Evolutionary conservation across 2,329 filamentous ascomycete species (phyloP).

Genomic region (Hypoxylon sp.): DNA sequence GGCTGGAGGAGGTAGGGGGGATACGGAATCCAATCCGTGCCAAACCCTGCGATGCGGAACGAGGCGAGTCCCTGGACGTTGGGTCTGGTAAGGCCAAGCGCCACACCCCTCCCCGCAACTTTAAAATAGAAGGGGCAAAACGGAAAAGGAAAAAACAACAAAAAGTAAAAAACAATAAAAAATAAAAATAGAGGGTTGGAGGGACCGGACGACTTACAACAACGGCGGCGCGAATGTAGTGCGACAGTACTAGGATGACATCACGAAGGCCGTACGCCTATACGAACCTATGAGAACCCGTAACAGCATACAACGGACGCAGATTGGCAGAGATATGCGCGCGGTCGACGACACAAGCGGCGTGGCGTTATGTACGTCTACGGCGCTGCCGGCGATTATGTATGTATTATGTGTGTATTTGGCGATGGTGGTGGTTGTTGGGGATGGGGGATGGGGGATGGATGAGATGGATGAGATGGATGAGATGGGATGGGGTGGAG

Average conservation of each 20-base stretch:
- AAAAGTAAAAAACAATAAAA: slow-evolving; percentile 2
- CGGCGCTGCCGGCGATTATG: slow-evolving; percentile 33
- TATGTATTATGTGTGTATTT: background rate
- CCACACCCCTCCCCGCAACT: slow-evolving; percentile 27
- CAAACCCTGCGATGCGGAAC: slow-evolving; percentile 8
- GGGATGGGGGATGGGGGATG: background rate
- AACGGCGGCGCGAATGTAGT: slow-evolving; percentile 14
- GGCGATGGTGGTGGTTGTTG: slow-evolving; percentile 2
- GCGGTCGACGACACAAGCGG: slow-evolving; percentile 2
- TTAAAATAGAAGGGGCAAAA: slow-evolving; percentile 35
- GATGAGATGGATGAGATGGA: background rate
- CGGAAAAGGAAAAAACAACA: slow-evolving; percentile 3
- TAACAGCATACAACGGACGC: background rate
- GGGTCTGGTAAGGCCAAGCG: slow-evolving; percentile 4
- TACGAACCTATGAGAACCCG: slow-evolving; percentile 11
- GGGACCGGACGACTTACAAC: background rate
- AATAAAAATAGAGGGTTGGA: slow-evolving; percentile 15
- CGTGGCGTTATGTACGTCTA: slow-evolving; percentile 29
- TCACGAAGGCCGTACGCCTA: slow-evolving; percentile 19
- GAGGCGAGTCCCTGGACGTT: background rate
- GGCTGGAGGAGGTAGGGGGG: background rate
- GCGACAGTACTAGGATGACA: slow-evolving; percentile 31
- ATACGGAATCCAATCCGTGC: slow-evolving; percentile 17
- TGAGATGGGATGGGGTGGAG: no score
- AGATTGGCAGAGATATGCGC: slow-evolving; percentile 20